These are phyloP conservation scores for Podaxis rugospora DNA, from an alignment of 768 basidiomycete species.

Conservation along the genomic window DNA sequence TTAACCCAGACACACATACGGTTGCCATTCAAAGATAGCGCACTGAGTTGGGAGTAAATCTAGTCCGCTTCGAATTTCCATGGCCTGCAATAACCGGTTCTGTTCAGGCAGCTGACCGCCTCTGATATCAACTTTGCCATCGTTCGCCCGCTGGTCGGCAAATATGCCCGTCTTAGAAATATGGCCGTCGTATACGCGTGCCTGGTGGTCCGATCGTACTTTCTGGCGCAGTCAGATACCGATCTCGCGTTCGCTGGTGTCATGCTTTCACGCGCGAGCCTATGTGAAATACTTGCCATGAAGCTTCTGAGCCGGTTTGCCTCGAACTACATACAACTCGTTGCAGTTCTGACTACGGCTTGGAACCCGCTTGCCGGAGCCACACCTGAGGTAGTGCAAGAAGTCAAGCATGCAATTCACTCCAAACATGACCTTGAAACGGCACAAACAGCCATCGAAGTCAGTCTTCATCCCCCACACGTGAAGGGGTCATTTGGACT, in stretches of 20 bases:
- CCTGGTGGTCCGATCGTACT: conserved; percentile 76
- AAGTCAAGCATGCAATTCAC: conserved; percentile 55
- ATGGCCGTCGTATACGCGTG: conserved; percentile 73
- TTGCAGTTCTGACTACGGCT: conserved; percentile 72
- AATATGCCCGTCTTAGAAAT: conserved; percentile 75
- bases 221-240: conserved; percentile 59
- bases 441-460: conserved; percentile 83
- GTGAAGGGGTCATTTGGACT: not conserved
- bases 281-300: conserved; percentile 88
- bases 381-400: conserved; percentile 56
- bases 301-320: conserved; percentile 79
- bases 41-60: conserved; percentile 78
- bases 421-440: conserved; percentile 59
- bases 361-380: conserved; percentile 88
- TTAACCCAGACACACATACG: conserved; percentile 14
- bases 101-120: conserved; percentile 68
- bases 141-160: conserved; percentile 71
- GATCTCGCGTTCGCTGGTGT: conserved; percentile 78
- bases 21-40: conserved; percentile 44
- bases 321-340: conserved; percentile 67
- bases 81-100: not conserved
- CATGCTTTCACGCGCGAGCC: conserved; percentile 59
- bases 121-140: conserved; percentile 80
- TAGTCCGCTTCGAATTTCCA: not conserved
- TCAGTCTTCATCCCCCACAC: conserved; percentile 28